Conservation (phyloP, 139 green algal species). For the Tetratostichococcus sp. region DNA sequence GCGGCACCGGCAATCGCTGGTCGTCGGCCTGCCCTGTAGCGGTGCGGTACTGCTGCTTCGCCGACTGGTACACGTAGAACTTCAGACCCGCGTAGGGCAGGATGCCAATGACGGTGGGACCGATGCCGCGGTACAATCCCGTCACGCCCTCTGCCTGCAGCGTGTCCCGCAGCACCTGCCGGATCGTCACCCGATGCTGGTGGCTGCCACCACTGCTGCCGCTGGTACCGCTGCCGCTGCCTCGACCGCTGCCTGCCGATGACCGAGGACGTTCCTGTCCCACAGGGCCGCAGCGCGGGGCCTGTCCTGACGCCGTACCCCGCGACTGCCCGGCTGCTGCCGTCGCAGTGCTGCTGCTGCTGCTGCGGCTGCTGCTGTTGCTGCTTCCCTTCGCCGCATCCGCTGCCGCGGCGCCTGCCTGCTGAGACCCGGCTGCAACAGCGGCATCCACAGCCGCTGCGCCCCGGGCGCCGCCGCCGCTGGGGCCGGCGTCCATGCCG, state of each 20-base stretch:
- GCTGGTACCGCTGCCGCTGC: neutral
- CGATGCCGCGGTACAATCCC: constrained; percentile 77
- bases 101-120: constrained; percentile 83
- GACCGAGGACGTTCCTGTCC: too few relatives aligned
- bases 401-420: too few relatives aligned
- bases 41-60: constrained; percentile 57
- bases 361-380: too few relatives aligned
- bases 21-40: constrained; percentile 5
- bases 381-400: too few relatives aligned
- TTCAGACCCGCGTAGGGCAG: constrained; percentile 92
- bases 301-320: too few relatives aligned
- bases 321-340: neutral
- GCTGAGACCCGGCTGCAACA: too few relatives aligned
- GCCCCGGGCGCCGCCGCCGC: neutral
- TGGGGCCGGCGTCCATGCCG: constrained; percentile 21
- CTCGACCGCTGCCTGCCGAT: neutral
- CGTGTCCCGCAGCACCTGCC: constrained; percentile 38
- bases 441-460: neutral
- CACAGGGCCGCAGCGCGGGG: too few relatives aligned
- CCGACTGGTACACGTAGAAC: constrained; percentile 86
- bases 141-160: constrained; percentile 51
- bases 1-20: constrained; percentile 50
- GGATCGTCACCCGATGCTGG: constrained; percentile 30
- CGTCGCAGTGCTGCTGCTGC: too few relatives aligned
- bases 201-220: constrained; percentile 3